Evolutionary conservation across 768 basidiomycete genomes (phyloP).

Genomic region (Suillus lakei): DNA sequence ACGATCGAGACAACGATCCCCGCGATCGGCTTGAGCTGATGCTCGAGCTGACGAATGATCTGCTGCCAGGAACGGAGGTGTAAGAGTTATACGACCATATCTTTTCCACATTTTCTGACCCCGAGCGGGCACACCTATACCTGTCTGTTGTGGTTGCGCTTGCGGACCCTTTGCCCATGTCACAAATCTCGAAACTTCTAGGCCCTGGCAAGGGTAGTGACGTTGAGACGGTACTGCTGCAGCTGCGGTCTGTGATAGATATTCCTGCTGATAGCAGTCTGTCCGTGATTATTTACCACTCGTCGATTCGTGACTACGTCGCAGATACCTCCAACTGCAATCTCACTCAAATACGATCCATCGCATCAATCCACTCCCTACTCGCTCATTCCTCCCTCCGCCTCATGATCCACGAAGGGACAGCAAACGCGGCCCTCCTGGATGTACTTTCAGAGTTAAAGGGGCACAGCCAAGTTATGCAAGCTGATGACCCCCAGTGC

Average conservation of each 20-base stretch:
- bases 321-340: not conserved
- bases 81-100: not conserved
- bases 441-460: not conserved
- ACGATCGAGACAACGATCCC: no score
- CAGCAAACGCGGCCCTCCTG: not conserved
- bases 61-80: not conserved
- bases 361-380: not conserved
- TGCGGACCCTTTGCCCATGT: not conserved
- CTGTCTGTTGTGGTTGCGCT: not conserved
- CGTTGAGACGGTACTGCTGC: not conserved
- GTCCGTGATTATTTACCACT: not conserved
- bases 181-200: not conserved
- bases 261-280: not conserved
- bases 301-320: not conserved
- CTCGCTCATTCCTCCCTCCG: not conserved
- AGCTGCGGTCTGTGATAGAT: not conserved
- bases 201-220: not conserved
- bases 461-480: not conserved
- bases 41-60: not conserved
- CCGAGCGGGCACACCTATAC: not conserved
- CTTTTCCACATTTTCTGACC: not conserved
- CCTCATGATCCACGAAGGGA: not conserved
- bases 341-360: not conserved
- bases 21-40: not conserved
- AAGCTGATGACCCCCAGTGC: not conserved